Base-by-base conservation (phyloP, 176 grass and related monocot species). In the Bonia amplexicaulis region DNA sequence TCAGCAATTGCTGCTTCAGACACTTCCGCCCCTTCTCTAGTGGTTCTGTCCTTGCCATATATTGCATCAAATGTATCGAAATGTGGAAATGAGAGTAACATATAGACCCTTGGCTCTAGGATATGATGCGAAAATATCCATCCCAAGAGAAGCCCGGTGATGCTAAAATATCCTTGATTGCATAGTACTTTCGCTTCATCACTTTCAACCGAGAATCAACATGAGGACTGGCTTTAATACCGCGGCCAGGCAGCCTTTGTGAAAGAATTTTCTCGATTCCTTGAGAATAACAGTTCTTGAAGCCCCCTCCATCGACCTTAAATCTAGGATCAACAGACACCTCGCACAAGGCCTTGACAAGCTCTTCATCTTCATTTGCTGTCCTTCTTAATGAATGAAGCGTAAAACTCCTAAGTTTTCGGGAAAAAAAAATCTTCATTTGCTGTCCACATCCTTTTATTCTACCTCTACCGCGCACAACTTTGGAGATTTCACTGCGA, bases 271-370 rank as follows among this genome's bases (percentile, higher is more conserved):
- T 40, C 73, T 82, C 84, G 26, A 90, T 90, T 19, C 84, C 78
- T 31, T 78, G 84, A 27, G 88, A 66, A 51, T 90, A 86, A 45
- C 84, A 82, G 79, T 90, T 90, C 84, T 82, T 90, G 66, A 90
- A 86, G 20, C 55, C 88, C 55, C 88, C 88, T 86, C 88, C 88
- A 29, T 86, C 73, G 37, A 82, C 79, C 84, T 85, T 82, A 77
- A 78, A 86, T 57, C 47, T 90, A n/a, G 88, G 66, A 47, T 90
- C 84, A 29, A 52, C 27, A 72, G 84, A 90, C 17, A 90, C 79
- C 79, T 86, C 66, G 6, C 73, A 66, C 22, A 90, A 77, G 16
- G 88, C 88, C n/a, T 59, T 86, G 47, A 90, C 84, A 41, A 86
- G 88, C 57, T 90, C 84, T 7, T 90, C 84, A 3, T 90, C 84